These are phyloP conservation scores for Penicillium dipodomyicola DNA, from an alignment of 495 filamentous ascomycete species.

Conservation along the genomic window DNA sequence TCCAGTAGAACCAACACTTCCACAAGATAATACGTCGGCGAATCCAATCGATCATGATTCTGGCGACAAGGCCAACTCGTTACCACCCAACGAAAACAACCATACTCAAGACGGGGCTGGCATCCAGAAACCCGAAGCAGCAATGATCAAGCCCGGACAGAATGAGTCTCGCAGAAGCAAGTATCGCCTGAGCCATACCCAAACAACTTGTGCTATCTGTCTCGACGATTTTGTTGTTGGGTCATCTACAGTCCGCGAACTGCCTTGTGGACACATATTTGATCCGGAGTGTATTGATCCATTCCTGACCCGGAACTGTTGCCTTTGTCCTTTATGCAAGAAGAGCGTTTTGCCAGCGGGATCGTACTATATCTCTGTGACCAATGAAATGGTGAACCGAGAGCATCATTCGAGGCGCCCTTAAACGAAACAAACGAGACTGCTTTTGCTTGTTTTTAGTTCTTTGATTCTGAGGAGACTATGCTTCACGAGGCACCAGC, in stretches of 20 bases:
- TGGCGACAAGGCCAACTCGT: slow-evolving; percentile 5
- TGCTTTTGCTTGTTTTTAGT: not conserved
- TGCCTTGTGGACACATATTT: slow-evolving; percentile 88
- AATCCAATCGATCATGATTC: slow-evolving; percentile 12
- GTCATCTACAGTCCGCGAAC: slow-evolving; percentile 69
- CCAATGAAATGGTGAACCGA: slow-evolving; percentile 78
- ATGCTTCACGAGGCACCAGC: not conserved
- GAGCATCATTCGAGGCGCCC: slow-evolving; percentile 49
- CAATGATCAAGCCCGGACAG: slow-evolving; percentile 10
- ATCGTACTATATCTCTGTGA: slow-evolving; percentile 64
- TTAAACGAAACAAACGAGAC: not conserved
- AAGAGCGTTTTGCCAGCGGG: slow-evolving; percentile 65
- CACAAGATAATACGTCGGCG: slow-evolving; percentile 10
- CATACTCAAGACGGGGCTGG: slow-evolving; percentile 3
- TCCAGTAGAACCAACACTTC: slow-evolving; percentile 15
- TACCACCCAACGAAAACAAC: slow-evolving; percentile 4
- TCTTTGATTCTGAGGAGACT: not conserved
- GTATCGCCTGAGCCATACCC: slow-evolving; percentile 32
- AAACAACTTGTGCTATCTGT: slow-evolving; percentile 78
- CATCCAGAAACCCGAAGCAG: slow-evolving; percentile 22
- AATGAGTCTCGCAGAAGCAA: slow-evolving; percentile 1
- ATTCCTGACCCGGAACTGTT: slow-evolving; percentile 67
- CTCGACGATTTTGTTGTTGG: slow-evolving; percentile 73
- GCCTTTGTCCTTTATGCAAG: slow-evolving; percentile 87
- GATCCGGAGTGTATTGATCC: slow-evolving; percentile 85